Evolutionary conservation across 352 stramenopile genomes (phyloP), one percentile per base, ranked within the genome.

Genomic region (Thraustochytrium sp.): DNA sequence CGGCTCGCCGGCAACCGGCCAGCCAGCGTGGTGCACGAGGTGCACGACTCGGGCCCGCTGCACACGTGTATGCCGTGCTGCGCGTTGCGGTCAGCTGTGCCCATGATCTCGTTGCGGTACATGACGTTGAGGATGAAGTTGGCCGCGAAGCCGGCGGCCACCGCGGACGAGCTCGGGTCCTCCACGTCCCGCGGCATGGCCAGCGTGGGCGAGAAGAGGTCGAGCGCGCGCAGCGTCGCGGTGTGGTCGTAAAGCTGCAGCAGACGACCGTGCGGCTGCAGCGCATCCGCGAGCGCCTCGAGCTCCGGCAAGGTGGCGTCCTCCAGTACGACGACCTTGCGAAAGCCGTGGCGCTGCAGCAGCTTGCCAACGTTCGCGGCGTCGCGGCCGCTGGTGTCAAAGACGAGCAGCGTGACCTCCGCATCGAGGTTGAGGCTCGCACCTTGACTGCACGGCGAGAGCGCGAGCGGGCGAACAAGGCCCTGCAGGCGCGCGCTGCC

Each of bases 121-220:
- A 63, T 72, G 8, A 80, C 9, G 42, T 80, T 80, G 3, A 80
- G 37, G 5, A 80, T 26, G 21, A 48, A 16, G 34, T 80, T 80
- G 9, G 48, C 68, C 26, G 38, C n/a, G 31, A 68, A n/a, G 31
- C 31, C 18, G 18, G 36, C 48, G 5, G 42, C 16, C 16, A 18
- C 31, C 13, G 29, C 9, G 23, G 16, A 49, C 4, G 13, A 42
- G 48, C 3, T 42, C 26, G 68, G 42, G 21, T 80, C 49, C n/a
- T 23, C 2, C 5, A 80, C 38, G 63, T 40, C 29, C 16, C 31
- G 31, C 23, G 68, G 68, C 9, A 26, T 9, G 11, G 44, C 31
- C 37, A 80, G n/a, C 21, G 44, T 80, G 21, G 38, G 21, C 21
- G 68, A 29, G 38, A 80, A 80, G 13, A 80, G 68, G 26, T 80